phyloP scores from a whole-genome alignment of 2,329 filamentous ascomycete species.

The Sporothrix protearum region DNA sequence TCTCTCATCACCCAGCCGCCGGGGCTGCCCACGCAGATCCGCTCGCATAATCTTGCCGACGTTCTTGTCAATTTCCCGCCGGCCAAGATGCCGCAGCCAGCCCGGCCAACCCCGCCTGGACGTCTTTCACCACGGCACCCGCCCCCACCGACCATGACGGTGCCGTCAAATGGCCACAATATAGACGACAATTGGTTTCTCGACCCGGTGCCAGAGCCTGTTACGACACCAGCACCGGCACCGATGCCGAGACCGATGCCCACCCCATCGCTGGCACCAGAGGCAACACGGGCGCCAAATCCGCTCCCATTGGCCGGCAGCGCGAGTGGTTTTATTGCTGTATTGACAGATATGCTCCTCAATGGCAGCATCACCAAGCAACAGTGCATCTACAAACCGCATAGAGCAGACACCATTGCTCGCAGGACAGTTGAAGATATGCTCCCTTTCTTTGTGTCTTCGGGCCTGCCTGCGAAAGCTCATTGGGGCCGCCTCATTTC shows the following conservation, averaged over 20 bases:
- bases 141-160: neutral
- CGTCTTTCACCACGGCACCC: neutral
- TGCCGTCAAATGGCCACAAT: neutral
- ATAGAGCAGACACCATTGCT: neutral
- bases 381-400: neutral
- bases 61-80: neutral
- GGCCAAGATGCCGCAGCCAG: neutral
- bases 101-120: neutral
- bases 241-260: neutral
- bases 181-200: neutral
- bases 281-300: neutral
- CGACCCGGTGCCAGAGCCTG: neutral
- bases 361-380: neutral
- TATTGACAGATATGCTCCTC: neutral
- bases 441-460: neutral
- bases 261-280: neutral
- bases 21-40: slow-evolving; percentile 14
- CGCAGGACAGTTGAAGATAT: slow-evolving; percentile 14
- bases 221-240: too few relatives aligned
- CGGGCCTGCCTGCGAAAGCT: slow-evolving; percentile 29
- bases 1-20: neutral
- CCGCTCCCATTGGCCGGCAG: neutral
- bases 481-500: slow-evolving; percentile 33
- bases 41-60: neutral
- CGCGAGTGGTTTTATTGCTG: neutral